Conservation (phyloP, 1,284 basidiomycete species). For the Meira miltonrushii region DNA sequence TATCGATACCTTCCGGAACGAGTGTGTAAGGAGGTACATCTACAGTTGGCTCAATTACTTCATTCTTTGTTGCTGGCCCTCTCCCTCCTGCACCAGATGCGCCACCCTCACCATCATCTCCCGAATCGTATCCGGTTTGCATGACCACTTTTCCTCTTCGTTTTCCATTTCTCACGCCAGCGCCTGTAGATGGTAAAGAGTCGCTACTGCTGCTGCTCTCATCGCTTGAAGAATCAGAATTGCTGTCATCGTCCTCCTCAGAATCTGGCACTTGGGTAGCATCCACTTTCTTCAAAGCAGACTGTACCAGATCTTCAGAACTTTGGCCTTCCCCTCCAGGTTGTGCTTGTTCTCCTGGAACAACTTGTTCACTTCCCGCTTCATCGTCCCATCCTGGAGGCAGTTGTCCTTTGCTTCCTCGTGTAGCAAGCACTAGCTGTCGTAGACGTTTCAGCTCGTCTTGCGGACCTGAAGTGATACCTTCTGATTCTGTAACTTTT, state of each 20-base stretch:
- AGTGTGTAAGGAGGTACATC: slow-evolving; percentile 22
- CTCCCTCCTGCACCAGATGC: slow-evolving; percentile 14
- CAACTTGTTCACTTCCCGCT: background rate
- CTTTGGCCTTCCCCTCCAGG: background rate
- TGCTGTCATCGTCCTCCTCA: slow-evolving; percentile 6
- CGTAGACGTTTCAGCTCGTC: background rate
- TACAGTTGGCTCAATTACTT: slow-evolving; percentile 28
- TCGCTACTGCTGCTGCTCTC: slow-evolving; percentile 2
- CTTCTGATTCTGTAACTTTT: too few relatives aligned
- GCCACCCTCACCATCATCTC: slow-evolving; percentile 31
- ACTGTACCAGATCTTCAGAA: background rate
- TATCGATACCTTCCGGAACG: slow-evolving; percentile 20
- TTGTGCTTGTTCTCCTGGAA: background rate
- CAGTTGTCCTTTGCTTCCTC: slow-evolving; percentile 6
- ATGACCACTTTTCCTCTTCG: background rate
- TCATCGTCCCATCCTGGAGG: slow-evolving; percentile 10
- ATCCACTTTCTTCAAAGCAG: background rate
- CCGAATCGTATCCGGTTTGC: slow-evolving; percentile 1
- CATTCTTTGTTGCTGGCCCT: slow-evolving; percentile 41
- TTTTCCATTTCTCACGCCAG: slow-evolving; percentile 10
- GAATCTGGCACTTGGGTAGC: background rate
- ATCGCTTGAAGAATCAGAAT: background rate
- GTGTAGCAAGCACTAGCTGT: slow-evolving; percentile 3
- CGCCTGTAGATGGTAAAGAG: slow-evolving; percentile 7
- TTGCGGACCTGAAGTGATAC: too few relatives aligned